phyloP scores from a whole-genome alignment of 768 basidiomycete genomes.

The Mycena latifolia region DNA sequence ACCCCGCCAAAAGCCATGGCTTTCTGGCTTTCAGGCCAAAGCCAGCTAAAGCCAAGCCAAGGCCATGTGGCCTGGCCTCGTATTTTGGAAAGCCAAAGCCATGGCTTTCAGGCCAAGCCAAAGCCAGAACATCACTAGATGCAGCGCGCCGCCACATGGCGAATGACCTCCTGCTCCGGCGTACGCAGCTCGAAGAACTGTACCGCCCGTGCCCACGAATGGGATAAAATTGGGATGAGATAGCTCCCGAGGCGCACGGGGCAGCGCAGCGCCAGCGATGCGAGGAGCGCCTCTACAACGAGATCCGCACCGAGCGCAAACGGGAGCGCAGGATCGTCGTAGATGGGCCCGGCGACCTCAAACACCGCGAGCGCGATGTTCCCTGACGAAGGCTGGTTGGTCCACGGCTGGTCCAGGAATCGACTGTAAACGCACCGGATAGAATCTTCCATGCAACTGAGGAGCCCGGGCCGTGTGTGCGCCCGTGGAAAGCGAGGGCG shows the following conservation, averaged over 20 bases:
- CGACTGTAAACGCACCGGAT: not conserved
- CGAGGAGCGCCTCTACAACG: slow-evolving; percentile 24
- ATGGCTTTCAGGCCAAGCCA: too few relatives aligned
- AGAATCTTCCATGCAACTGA: slow-evolving; percentile 26
- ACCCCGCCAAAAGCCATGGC: too few relatives aligned
- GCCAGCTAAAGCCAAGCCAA: too few relatives aligned
- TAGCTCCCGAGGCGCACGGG: slow-evolving; percentile 23
- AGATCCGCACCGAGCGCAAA: slow-evolving; percentile 22
- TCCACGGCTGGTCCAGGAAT: too few relatives aligned
- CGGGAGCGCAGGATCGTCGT: slow-evolving; percentile 15
- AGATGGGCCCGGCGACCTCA: slow-evolving; percentile 25
- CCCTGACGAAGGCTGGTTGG: slow-evolving; percentile 2
- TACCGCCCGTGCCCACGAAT: not conserved
- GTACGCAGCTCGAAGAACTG: slow-evolving; percentile 26
- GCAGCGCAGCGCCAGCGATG: slow-evolving; percentile 15
- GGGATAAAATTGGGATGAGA: not conserved
- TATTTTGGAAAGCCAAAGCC: too few relatives aligned
- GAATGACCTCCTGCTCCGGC: slow-evolving; percentile 9
- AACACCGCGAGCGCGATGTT: slow-evolving; percentile 23
- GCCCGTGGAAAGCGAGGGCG: slow-evolving; percentile 13
- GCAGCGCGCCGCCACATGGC: slow-evolving; percentile 4
- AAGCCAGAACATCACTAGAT: too few relatives aligned
- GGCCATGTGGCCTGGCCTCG: too few relatives aligned
- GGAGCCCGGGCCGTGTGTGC: slow-evolving; percentile 19
- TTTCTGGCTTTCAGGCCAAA: too few relatives aligned